Base-by-base conservation (phyloP, 116 monocot species). In the Zostera marina region DNA sequence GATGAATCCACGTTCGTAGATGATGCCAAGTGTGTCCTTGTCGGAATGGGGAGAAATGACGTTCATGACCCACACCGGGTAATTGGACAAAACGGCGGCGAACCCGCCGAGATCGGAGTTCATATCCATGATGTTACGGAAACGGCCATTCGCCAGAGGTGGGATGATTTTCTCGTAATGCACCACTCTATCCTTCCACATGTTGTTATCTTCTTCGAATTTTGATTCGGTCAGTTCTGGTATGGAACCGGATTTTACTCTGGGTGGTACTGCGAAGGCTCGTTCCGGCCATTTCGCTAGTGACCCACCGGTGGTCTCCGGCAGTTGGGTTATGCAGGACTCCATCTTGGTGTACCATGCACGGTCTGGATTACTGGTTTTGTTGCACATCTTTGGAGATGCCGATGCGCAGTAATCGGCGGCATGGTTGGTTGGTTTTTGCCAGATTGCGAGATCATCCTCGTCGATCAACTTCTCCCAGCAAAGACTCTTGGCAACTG, bases 61-160 rank as follows among this genome's bases (percentile, higher is more conserved):
- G 49, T 88, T 88, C 88, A 88, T 88, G 25, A 88, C 83, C 88
- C 88, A 88, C 3, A 77, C 72, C 1, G 88, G 83, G 47, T 74
- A 74, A 25, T 65, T 42, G 16, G 54, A 45, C 59, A 88, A 10
- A 20, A 77, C 79, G 0, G 88, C 83, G 5, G 88, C 77, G 26
- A 88, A 80, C 0, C 80, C 79, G 14, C 80, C 88, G 11, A 88
- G 44, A 3, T 66, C 66, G 9, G 83, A 72, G 58, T 79, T 87
- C 87, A 87, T 87, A 71, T 87, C 87, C 78, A 87, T 81, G 23
- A 79, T 68, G 66, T 88, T 88, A 20, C 83, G 72, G 44, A 77
- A 88, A 11, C 83, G 74, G 15, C 83, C 83, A 16, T 63, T 23
- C 7, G 60, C 13, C 5, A 88, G 32, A 11, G 75, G 75, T 16